Percentiles rank a stretch among this genome's conserved stretches.
These are phyloP conservation scores for Diplotaxis tenuifolia DNA, from an alignment of 345 rosid species.

Conservation along the genomic window DNA sequence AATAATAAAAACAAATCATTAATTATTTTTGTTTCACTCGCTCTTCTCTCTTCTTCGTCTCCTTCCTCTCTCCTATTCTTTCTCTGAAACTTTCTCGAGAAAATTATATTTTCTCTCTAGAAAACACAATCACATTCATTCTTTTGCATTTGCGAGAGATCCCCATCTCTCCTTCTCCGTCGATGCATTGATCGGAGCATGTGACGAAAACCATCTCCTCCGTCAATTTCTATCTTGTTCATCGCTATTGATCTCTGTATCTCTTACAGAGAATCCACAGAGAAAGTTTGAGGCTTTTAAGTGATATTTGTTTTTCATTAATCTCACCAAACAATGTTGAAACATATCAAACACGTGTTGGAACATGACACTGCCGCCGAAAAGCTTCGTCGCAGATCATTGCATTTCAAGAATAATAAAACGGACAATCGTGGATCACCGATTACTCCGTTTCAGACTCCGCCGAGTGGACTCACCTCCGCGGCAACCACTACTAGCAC, in stretches of 20 bases:
- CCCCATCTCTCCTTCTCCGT: constrained; percentile 39
- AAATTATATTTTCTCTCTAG: constrained; percentile 12
- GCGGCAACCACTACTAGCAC: constrained; percentile 40
- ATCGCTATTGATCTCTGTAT: constrained; percentile 22
- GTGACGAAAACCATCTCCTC: neutral
- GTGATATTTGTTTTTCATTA: neutral
- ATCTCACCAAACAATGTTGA: neutral
- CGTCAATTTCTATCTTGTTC: constrained; percentile 11
- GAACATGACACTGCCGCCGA: neutral
- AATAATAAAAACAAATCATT: neutral
- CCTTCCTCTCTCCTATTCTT: constrained; percentile 30
- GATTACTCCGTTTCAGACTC: constrained; percentile 71
- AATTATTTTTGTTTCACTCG: neutral
- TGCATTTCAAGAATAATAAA: neutral
- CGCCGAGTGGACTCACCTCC: constrained; percentile 37
- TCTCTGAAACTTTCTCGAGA: constrained; percentile 32
- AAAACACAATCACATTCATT: constrained; percentile 42
- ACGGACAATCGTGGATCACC: constrained; percentile 72
- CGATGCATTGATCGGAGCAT: constrained; percentile 5
- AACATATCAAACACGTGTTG: neutral
- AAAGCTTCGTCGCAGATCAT: neutral
- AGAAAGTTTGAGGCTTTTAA: neutral
- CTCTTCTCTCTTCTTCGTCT: constrained; percentile 20
- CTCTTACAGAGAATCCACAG: neutral
- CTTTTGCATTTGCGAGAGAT: constrained; percentile 45